Conservation (phyloP, 2,329 filamentous ascomycete genomes). For the Escovopsis sp. region DNA sequence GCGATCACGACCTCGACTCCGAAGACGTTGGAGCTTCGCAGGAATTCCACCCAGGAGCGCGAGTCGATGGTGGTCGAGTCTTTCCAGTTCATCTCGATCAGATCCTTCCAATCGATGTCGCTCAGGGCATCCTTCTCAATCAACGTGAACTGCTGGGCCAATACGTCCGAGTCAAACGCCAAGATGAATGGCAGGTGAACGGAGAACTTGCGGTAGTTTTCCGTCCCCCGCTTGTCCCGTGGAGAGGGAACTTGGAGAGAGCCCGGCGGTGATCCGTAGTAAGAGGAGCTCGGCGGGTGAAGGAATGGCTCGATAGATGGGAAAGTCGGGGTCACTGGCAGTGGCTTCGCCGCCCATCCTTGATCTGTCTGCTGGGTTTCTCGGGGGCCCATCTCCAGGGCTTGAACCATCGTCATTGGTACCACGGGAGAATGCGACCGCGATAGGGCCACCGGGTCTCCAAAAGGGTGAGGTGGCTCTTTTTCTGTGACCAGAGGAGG, state of each 20-base stretch:
- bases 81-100: conserved; percentile 74
- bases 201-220: conserved; percentile 24
- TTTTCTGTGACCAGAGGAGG: not conserved
- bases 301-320: conserved; percentile 28
- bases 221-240: conserved; percentile 10
- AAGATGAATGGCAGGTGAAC: conserved; percentile 66
- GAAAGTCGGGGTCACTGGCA: conserved; percentile 29
- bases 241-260: conserved; percentile 22
- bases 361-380: conserved; percentile 2
- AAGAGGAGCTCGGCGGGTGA: conserved; percentile 8
- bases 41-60: conserved; percentile 69
- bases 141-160: conserved; percentile 72
- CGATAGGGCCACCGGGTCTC: conserved; percentile 12
- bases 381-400: conserved; percentile 16
- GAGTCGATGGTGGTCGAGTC: conserved; percentile 47
- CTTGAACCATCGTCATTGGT: conserved; percentile 32
- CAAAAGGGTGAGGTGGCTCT: conserved; percentile 19
- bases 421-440: conserved; percentile 23
- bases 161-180: conserved; percentile 61
- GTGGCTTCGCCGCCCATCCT: conserved; percentile 9
- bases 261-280: conserved; percentile 14
- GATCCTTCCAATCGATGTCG: conserved; percentile 77
- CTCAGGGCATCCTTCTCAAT: conserved; percentile 77
- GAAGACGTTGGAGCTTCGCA: conserved; percentile 54
- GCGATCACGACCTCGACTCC: conserved; percentile 75